Evolutionary conservation across 345 rosid genomes (phyloP).

Genomic region (Toxicodendron radicans): DNA sequence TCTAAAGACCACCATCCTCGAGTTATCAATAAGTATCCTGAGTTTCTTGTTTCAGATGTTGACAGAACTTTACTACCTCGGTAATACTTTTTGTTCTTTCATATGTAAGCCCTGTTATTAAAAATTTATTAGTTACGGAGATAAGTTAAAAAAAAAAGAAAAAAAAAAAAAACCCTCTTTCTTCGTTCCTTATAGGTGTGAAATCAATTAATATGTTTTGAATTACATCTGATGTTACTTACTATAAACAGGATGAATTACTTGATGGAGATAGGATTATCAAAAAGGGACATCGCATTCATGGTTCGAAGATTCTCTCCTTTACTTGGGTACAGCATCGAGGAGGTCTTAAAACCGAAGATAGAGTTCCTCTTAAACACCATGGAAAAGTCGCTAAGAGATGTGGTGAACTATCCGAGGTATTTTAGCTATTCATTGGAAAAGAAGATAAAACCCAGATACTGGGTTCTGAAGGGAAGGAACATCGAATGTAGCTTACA

Average conservation of each 20-base stretch:
- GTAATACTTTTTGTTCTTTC: constrained; percentile 35
- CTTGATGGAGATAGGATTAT: constrained; percentile 63
- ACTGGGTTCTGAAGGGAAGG: constrained; percentile 61
- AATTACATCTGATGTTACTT: constrained; percentile 6
- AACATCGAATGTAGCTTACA: constrained; percentile 63
- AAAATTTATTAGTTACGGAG: background rate
- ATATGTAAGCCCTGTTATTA: background rate
- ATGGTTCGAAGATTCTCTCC: constrained; percentile 89
- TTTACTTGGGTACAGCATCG: constrained; percentile 78
- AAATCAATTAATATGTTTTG: background rate
- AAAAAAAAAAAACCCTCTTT: background rate
- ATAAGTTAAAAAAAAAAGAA: background rate
- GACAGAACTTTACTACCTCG: constrained; percentile 69
- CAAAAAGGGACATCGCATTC: constrained; percentile 58
- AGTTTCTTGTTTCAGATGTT: constrained; percentile 70
- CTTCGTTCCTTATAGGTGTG: background rate
- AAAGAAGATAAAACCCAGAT: constrained; percentile 83
- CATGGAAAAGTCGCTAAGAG: constrained; percentile 64
- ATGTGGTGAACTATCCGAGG: constrained; percentile 72
- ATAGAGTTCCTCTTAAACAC: constrained; percentile 60
- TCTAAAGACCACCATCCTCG: constrained; percentile 52
- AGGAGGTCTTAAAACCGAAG: constrained; percentile 74
- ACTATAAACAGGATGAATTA: constrained; percentile 60
- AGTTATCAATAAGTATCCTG: constrained; percentile 81
- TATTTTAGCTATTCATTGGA: constrained; percentile 89